These are phyloP conservation scores for Microsporum audouinii DNA, from an alignment of 2,329 filamentous ascomycete species.

Conservation along the genomic window DNA sequence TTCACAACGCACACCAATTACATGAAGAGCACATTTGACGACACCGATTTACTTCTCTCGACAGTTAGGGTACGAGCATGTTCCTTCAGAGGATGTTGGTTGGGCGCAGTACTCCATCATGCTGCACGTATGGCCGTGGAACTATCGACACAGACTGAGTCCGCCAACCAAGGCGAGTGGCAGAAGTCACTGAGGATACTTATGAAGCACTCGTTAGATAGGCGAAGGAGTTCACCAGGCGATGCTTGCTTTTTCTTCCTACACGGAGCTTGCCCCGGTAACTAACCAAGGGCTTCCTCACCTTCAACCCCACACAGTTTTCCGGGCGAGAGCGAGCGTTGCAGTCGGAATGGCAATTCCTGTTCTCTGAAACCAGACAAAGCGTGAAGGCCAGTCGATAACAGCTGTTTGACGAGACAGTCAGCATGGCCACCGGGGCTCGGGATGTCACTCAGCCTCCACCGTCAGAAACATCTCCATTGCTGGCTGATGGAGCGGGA, in stretches of 20 bases:
- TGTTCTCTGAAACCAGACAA: not conserved
- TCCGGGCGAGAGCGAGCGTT: not conserved
- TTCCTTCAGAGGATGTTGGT: too few species aligned
- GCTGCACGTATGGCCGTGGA: too few species aligned
- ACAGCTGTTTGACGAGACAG: not conserved
- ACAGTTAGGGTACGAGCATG: too few species aligned
- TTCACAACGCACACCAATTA: too few species aligned
- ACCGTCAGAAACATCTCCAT: slow-evolving; percentile 13
- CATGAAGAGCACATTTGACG: too few species aligned
- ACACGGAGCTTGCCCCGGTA: not conserved
- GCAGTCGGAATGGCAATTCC: not conserved
- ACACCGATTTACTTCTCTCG: too few species aligned
- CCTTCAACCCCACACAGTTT: not conserved
- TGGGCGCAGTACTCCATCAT: too few species aligned
- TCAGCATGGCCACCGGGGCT: not conserved
- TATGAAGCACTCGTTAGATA: too few species aligned
- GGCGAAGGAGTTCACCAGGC: not conserved
- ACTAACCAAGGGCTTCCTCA: not conserved
- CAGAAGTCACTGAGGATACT: too few species aligned
- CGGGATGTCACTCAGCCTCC: not conserved
- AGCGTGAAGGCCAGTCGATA: not conserved
- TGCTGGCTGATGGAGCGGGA: slow-evolving; percentile 8
- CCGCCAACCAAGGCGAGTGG: too few species aligned
- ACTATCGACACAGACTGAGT: too few species aligned
- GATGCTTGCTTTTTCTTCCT: not conserved